These are phyloP conservation scores for Rosa multiflora DNA, from an alignment of 306 rosid genomes.

Conservation along the genomic window DNA sequence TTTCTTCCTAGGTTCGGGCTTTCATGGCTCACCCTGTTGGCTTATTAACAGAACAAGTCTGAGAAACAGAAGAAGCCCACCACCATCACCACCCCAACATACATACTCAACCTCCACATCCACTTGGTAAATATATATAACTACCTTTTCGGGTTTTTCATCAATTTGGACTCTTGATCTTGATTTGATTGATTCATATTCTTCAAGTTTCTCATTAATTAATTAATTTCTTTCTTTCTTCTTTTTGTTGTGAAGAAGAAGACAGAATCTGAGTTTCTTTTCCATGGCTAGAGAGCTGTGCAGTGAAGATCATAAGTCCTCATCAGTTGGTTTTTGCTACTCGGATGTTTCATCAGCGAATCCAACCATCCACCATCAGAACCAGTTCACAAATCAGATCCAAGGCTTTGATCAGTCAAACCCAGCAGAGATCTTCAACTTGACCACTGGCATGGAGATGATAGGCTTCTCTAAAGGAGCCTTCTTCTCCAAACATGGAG, in stretches of 20 bases:
- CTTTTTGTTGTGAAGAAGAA: neutral
- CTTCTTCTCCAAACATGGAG: constrained; percentile 32
- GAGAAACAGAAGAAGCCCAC: constrained; percentile 28
- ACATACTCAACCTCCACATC: constrained; percentile 7
- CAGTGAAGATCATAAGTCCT: constrained; percentile 40
- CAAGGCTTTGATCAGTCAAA: constrained; percentile 55
- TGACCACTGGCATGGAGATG: constrained; percentile 73
- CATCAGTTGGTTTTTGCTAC: constrained; percentile 51
- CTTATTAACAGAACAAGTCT: constrained; percentile 44
- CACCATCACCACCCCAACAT: constrained; percentile 17
- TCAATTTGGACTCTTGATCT: neutral
- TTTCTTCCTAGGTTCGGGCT: constrained; percentile 52
- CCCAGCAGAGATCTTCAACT: constrained; percentile 66
- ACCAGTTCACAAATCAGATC: constrained; percentile 64
- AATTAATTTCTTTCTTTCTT: neutral
- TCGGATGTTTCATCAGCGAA: constrained; percentile 46
- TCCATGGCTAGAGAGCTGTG: constrained; percentile 50
- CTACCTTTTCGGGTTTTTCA: neutral
- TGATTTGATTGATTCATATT: neutral
- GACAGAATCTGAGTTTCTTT: neutral
- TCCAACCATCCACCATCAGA: constrained; percentile 33
- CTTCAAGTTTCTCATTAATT: neutral
- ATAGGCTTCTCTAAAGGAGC: constrained; percentile 54
- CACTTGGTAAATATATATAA: constrained; percentile 17
- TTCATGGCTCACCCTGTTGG: constrained; percentile 51